Percentiles rank a stretch among this genome's conserved stretches.
Evolutionary conservation across 306 rosid species (phyloP).

Genomic region (Parietaria judaica): DNA sequence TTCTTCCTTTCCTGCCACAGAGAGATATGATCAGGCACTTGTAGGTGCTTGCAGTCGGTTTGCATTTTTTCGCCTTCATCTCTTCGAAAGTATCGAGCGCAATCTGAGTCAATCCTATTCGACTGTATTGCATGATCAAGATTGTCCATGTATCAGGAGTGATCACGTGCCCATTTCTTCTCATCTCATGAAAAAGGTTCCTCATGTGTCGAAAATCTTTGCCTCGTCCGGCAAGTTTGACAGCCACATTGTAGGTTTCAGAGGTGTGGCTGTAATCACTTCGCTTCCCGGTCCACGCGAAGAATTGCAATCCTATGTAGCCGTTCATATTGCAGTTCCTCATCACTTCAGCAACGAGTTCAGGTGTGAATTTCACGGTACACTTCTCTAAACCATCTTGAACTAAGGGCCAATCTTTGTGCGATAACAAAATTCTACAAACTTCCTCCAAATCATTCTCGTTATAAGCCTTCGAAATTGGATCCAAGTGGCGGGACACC

Average conservation of each 20-base stretch:
- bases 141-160: conserved; percentile 92
- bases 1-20: conserved; percentile 74
- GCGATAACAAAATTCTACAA: conserved; percentile 45
- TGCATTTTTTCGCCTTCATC: conserved; percentile 56
- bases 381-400: conserved; percentile 52
- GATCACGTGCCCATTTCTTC: conserved; percentile 47
- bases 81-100: conserved; percentile 54
- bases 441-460: conserved; percentile 42
- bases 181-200: conserved; percentile 65
- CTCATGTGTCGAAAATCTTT: conserved; percentile 95
- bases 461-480: conserved; percentile 26
- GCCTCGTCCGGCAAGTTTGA: conserved; percentile 73
- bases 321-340: conserved; percentile 43
- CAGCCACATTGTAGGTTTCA: conserved; percentile 75
- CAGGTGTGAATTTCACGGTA: conserved; percentile 48
- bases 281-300: conserved; percentile 72
- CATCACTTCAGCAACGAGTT: conserved; percentile 51
- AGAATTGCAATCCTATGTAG: conserved; percentile 41
- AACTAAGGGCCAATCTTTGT: conserved; percentile 42
- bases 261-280: conserved; percentile 47
- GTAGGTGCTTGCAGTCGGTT: conserved; percentile 58
- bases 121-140: conserved; percentile 81
- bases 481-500: conserved; percentile 18
- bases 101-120: conserved; percentile 72
- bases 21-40: conserved; percentile 67